Evolutionary conservation across 2,329 filamentous ascomycete species (phyloP), one percentile per base, ranked within the genome.

Genomic region (Ophiostoma ips): DNA sequence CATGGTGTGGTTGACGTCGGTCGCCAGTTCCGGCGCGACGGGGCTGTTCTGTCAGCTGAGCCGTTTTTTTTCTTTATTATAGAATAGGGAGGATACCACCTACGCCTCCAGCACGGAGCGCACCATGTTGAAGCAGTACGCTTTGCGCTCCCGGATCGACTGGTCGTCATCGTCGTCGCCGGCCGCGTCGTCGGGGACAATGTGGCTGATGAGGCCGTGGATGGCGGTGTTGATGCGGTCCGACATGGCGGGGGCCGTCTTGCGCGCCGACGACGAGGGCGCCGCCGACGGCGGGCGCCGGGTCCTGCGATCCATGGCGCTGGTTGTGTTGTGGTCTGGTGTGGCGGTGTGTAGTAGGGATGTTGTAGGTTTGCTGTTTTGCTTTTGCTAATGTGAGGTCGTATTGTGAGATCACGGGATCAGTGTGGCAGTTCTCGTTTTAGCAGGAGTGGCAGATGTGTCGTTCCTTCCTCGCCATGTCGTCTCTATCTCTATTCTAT

Each of bases 1-100:
- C 30, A 87, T 87, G 49, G 89, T 88, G 71, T 95, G 89, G 63
- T 94, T 90, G 56, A 94, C 83, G 62, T 89, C 84, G 52, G 82
- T 75, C 30, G 76, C 74, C 48, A 82, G 67, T 49, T 73, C 67
- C 52, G 66, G 62, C 41, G 71, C 70, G 55, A 71, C 75, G 52
- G 43, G 55, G 40, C 52, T 56, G 19, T n/a, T 18, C 19, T 16
- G 28, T 45, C n/a, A 48, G 50, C 36, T n/a, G n/a, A n/a, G n/a
- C n/a, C n/a, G n/a, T n/a, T n/a, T n/a, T n/a, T n/a, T n/a, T n/a
- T n/a, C n/a, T n/a, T n/a, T n/a, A n/a, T n/a, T n/a, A n/a, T n/a
- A n/a, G n/a, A n/a, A 11, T 12, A 15, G 30, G 48, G 35, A 37
- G 49, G 31, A 35, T 28, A 30, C 19, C 4, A 53, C 64, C 57